Percentiles rank a stretch among this genome's conserved stretches.
Evolutionary conservation across 495 filamentous ascomycete species (phyloP).

Genomic region (Aspergillus cavernicola): DNA sequence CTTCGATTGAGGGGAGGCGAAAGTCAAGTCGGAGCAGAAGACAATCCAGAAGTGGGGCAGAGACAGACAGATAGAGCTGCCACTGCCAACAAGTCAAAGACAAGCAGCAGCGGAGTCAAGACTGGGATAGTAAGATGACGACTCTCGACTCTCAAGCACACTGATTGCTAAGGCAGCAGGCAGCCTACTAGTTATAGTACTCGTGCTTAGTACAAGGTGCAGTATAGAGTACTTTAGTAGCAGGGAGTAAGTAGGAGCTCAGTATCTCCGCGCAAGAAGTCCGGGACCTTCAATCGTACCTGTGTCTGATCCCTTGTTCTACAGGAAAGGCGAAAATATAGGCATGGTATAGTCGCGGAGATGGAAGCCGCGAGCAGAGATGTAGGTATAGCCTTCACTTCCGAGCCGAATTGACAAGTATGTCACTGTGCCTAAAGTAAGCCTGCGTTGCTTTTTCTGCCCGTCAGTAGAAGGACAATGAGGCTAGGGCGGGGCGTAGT

Average conservation of each 20-base stretch:
- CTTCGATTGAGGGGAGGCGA: slow-evolving; percentile 5
- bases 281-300: neutral
- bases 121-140: neutral
- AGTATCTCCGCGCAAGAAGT: neutral
- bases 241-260: neutral
- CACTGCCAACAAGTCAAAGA: slow-evolving; percentile 1
- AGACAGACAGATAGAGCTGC: slow-evolving; percentile 8
- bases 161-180: neutral
- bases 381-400: neutral
- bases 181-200: neutral
- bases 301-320: neutral
- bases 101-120: slow-evolving; percentile 9
- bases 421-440: neutral
- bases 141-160: too few relatives aligned
- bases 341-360: slow-evolving; percentile 1
- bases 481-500: neutral
- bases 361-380: neutral
- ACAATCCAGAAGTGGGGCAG: slow-evolving; percentile 15
- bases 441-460: slow-evolving; percentile 5
- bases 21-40: slow-evolving; percentile 6
- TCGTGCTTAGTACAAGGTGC: too few relatives aligned
- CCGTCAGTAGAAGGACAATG: neutral
- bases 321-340: neutral
- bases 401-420: neutral
- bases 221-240: slow-evolving; percentile 1